Evolutionary conservation across 2,329 filamentous ascomycete species (phyloP).

Genomic region (Pseudogymnoascus sp.): DNA sequence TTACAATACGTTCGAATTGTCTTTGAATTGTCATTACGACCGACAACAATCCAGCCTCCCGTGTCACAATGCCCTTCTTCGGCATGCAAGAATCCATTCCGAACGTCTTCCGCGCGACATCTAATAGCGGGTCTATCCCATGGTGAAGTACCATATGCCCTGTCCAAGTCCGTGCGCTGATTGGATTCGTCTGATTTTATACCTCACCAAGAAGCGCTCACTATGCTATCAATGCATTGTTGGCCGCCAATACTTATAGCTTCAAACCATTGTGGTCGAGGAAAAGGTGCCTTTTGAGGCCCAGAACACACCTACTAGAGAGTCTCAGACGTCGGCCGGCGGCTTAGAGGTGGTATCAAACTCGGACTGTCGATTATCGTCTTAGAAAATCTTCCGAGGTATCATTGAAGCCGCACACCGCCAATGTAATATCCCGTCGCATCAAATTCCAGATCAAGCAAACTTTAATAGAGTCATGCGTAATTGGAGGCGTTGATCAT

Average conservation of each 20-base stretch:
- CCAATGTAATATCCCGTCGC: slow-evolving; percentile 8
- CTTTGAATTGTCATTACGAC: not conserved
- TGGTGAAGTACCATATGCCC: slow-evolving; percentile 2
- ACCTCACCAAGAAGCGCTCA: slow-evolving; percentile 5
- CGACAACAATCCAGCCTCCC: slow-evolving; percentile 4
- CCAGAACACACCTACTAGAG: not conserved
- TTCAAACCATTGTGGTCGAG: slow-evolving; percentile 6
- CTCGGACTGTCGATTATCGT: not conserved
- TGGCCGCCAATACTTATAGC: not conserved
- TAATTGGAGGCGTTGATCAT: not conserved
- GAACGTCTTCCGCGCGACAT: not conserved
- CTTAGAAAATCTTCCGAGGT: slow-evolving; percentile 4
- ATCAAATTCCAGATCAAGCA: slow-evolving; percentile 7
- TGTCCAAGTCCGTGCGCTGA: slow-evolving; percentile 3
- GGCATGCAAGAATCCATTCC: slow-evolving; percentile 7
- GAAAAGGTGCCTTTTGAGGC: not conserved
- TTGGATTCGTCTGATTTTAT: slow-evolving; percentile 9
- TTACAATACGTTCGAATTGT: not conserved
- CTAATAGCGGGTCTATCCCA: not conserved
- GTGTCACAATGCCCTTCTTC: slow-evolving; percentile 9
- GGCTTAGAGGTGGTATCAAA: not conserved
- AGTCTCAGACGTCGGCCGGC: not conserved
- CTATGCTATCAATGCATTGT: slow-evolving; percentile 8
- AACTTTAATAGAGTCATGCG: not conserved
- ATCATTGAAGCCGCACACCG: slow-evolving; percentile 6